Evolutionary conservation across 2,329 filamentous ascomycete genomes (phyloP).

Genomic region (Tolypocladium tundrense): DNA sequence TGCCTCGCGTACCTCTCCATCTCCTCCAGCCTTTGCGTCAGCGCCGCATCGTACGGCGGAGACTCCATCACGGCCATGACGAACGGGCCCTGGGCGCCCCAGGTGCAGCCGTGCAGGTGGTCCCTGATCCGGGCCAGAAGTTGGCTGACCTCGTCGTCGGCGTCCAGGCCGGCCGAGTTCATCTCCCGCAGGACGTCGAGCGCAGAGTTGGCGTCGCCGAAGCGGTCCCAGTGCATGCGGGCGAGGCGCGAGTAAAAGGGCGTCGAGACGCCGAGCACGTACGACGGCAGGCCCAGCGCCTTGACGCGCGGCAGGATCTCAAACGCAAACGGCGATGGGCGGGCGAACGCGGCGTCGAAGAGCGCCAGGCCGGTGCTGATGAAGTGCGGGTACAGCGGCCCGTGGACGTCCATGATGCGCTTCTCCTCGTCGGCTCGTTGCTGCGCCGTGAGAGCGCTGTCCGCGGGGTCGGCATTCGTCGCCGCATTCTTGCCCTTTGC

Average conservation of each 20-base stretch:
- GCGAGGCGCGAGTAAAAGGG: constrained; percentile 60
- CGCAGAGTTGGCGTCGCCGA: constrained; percentile 46
- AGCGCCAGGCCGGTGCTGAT: constrained; percentile 46
- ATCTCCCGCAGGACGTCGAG: constrained; percentile 54
- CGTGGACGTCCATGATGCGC: constrained; percentile 44
- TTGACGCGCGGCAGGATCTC: constrained; percentile 58
- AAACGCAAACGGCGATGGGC: constrained; percentile 48
- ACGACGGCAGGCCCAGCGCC: constrained; percentile 56
- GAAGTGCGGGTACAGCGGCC: constrained; percentile 53
- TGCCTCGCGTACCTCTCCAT: constrained; percentile 9
- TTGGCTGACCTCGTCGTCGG: constrained; percentile 28
- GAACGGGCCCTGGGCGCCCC: constrained; percentile 26
- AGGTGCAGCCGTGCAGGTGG: constrained; percentile 22
- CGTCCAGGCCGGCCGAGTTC: constrained; percentile 50
- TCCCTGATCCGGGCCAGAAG: constrained; percentile 20
- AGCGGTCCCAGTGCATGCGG: constrained; percentile 48
- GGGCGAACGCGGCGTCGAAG: constrained; percentile 46
- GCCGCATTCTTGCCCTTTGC: constrained; percentile 1
- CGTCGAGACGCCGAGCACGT: constrained; percentile 61
- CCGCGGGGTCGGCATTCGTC: not conserved
- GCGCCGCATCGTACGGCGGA: constrained; percentile 21
- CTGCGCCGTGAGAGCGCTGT: not conserved
- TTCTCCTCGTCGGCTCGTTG: constrained; percentile 12
- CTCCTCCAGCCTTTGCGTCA: constrained; percentile 15
- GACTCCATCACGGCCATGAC: constrained; percentile 27